Evolutionary conservation across 768 basidiomycete genomes (phyloP).

Genomic region (Dioszegia aurantiaca): DNA sequence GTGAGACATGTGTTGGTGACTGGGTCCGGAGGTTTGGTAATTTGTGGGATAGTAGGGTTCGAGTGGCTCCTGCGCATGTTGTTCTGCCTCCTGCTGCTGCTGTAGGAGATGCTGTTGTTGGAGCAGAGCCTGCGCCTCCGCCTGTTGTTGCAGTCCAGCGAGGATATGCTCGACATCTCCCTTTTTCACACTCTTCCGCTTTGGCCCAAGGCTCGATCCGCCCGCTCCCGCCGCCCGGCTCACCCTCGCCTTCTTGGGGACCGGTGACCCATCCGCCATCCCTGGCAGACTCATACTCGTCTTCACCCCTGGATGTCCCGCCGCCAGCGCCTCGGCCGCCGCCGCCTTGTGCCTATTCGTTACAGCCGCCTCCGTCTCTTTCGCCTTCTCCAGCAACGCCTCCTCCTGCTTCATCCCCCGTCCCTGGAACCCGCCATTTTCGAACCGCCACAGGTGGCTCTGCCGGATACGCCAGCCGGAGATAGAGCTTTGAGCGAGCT

Average conservation of each 20-base stretch:
- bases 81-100: background rate
- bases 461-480: slow-evolving; percentile 47
- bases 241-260: slow-evolving; percentile 18
- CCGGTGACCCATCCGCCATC: slow-evolving; percentile 26
- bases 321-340: slow-evolving; percentile 42
- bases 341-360: slow-evolving; percentile 43
- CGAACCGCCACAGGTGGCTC: slow-evolving; percentile 47
- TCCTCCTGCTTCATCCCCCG: slow-evolving; percentile 50
- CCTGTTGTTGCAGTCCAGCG: slow-evolving; percentile 10
- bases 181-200: slow-evolving; percentile 19
- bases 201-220: slow-evolving; percentile 1
- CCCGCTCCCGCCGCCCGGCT: slow-evolving; percentile 11
- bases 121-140: background rate
- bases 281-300: slow-evolving; percentile 37
- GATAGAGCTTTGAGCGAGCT: slow-evolving; percentile 44
- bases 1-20: background rate
- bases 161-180: slow-evolving; percentile 13
- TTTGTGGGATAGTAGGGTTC: slow-evolving; percentile 1
- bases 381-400: slow-evolving; percentile 35
- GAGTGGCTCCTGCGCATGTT: background rate
- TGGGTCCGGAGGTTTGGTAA: background rate
- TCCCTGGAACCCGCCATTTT: slow-evolving; percentile 47
- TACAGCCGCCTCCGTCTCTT: slow-evolving; percentile 34
- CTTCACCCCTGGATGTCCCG: slow-evolving; percentile 43
- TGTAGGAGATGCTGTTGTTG: slow-evolving; percentile 7